Percentiles rank a stretch among this genome's conserved stretches.
These are phyloP conservation scores for Aspergillaceae sp. DNA, from an alignment of 2,329 filamentous ascomycete genomes.

Conservation along the genomic window DNA sequence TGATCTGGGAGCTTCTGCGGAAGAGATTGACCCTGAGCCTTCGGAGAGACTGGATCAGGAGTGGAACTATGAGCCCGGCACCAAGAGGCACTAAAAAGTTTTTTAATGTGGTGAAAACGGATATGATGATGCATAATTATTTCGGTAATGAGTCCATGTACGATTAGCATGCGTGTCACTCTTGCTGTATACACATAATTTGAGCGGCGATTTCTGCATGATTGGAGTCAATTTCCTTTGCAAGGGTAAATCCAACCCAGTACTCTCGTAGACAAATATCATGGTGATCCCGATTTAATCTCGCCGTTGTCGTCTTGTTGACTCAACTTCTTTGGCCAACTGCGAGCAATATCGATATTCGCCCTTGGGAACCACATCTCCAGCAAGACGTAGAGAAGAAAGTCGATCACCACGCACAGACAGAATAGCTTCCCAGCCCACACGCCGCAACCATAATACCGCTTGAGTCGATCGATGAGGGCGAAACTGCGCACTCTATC, in stretches of 20 bases:
- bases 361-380: conserved; percentile 80
- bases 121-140: not conserved
- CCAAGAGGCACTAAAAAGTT: conserved; percentile 11
- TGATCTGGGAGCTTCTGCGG: conserved; percentile 22
- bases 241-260: not conserved
- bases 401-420: conserved; percentile 87
- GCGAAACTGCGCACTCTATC: conserved; percentile 75
- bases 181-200: not conserved
- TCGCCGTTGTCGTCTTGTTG: conserved; percentile 3
- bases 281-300: conserved; percentile 2
- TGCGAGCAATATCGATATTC: conserved; percentile 77
- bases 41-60: conserved; percentile 20
- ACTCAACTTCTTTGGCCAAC: conserved; percentile 73
- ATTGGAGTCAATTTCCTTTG: too few relatives aligned
- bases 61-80: conserved; percentile 20
- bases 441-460: conserved; percentile 95
- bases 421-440: conserved; percentile 98
- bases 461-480: conserved; percentile 85
- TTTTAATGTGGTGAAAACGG: not conserved
- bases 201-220: not conserved
- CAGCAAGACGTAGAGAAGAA: conserved; percentile 77
- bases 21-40: conserved; percentile 21
- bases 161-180: conserved; percentile 5
- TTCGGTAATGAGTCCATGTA: conserved; percentile 1
- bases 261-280: conserved; percentile 1